phyloP scores from a whole-genome alignment of 176 grass and related monocot genomes.

The Rhynchospora pubera region DNA sequence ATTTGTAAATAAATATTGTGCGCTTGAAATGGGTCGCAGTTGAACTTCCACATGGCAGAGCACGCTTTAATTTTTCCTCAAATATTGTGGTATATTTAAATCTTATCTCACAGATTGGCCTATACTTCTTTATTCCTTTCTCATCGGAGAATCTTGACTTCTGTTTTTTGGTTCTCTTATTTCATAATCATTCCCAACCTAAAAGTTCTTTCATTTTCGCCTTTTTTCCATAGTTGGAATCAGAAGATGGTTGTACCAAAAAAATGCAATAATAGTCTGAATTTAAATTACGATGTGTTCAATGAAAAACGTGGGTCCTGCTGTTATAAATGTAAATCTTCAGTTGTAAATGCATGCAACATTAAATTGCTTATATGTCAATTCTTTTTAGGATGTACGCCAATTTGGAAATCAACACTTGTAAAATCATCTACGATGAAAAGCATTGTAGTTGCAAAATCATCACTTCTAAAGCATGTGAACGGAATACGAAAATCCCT shows the following conservation, averaged over 20 bases:
- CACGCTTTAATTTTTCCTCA: not conserved
- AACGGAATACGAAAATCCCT: too few species aligned
- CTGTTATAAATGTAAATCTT: not conserved
- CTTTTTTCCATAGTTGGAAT: not conserved
- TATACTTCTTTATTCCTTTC: constrained; percentile 9
- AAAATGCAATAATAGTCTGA: not conserved
- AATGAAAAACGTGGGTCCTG: not conserved
- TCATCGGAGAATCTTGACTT: constrained; percentile 4
- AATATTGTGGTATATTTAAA: not conserved
- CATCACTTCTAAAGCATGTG: too few species aligned
- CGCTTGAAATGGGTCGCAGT: not conserved
- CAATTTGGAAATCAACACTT: too few species aligned
- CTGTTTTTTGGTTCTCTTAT: not conserved
- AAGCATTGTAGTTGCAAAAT: too few species aligned
- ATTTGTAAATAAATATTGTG: not conserved
- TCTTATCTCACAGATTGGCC: not conserved
- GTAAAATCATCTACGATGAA: too few species aligned
- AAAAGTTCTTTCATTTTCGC: not conserved
- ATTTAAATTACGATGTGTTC: not conserved
- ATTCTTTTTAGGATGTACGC: not conserved
- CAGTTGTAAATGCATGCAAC: not conserved
- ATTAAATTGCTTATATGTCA: not conserved
- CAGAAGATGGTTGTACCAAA: not conserved
- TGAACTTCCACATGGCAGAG: constrained; percentile 19
- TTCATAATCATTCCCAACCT: not conserved